A percentile compares a stretch with the other conserved stretches of the same genome.
These are phyloP conservation scores for Bruguiera hainesii DNA, from an alignment of 441 rosid species.

Conservation along the genomic window DNA sequence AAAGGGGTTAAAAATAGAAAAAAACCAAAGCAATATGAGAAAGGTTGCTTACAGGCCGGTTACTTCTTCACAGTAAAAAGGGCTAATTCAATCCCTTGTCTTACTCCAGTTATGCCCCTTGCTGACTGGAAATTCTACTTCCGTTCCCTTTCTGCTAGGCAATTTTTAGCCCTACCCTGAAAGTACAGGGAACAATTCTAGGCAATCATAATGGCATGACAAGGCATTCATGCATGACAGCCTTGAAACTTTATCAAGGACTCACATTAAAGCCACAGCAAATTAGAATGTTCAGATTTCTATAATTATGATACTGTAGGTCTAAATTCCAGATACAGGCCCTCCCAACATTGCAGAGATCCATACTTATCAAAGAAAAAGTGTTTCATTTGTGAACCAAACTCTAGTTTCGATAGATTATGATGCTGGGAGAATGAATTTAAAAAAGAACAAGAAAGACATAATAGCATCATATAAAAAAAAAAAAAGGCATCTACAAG, in stretches of 20 bases:
- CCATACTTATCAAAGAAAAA: no score
- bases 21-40: neutral
- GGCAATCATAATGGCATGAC: no score
- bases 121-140: neutral
- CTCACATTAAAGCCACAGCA: neutral
- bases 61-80: neutral
- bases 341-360: no score
- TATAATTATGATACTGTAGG: neutral
- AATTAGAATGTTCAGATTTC: neutral
- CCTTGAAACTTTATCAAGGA: no score
- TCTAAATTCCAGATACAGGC: no score
- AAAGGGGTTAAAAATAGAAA: neutral
- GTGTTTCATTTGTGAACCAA: no score
- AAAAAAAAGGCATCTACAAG: neutral
- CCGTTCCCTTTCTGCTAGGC: neutral
- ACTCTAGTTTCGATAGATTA: neutral
- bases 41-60: neutral
- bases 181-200: neutral
- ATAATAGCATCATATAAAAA: neutral
- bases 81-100: neutral
- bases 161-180: neutral
- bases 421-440: neutral
- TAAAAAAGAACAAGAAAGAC: neutral
- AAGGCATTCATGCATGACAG: no score
- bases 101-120: neutral